Evolutionary conservation across 1,139 yeast genomes (phyloP), one percentile per base, ranked within the genome.

Genomic region (Candida pseudoviswanathii): DNA sequence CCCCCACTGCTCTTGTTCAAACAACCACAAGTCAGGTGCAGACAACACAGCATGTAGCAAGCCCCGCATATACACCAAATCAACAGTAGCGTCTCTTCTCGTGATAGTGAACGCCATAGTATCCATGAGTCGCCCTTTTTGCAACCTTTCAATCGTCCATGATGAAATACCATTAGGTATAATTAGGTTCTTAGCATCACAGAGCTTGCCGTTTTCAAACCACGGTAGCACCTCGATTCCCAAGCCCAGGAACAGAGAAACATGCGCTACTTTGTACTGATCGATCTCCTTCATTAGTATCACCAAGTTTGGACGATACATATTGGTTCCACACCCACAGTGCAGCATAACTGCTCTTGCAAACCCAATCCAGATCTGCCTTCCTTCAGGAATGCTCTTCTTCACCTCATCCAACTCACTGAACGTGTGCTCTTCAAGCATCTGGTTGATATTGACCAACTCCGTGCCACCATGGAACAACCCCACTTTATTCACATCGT

Each of bases 321-420:
- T 68, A 34, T 64, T 67, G n/a, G 58, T 58, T 22, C 81, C 78
- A 61, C 84, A 79, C 0, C 81, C 81, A 64, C 83, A 78, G 2
- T 62, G 55, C 33, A 65, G 64, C 11, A 78, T 56, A 54, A 77
- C 81, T 2, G 81, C 73, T 50, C 81, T 67, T 1, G 80, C 80
- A 55, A 79, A 75, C 0, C 81, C 81, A 22, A 79, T 59, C 83
- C 82, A 80, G 54, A 78, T 67, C 53, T 78, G 78, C 43, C 73
- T 64, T 16, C 67, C 67, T 4, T 65, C 59, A 4, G 68, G 45
- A 2, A 60, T 50, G 3, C 9, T 36, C n/a, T 33, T 21, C n/a
- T 5, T 41, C 57, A 51, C 3, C 48, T 24, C 32, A 2, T 43
- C 43, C 5, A 56, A 21, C 29, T 44, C 38, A n/a, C 22, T 32